Evolutionary conservation across 106 monocot genomes (phyloP).

Genomic region (Chionographis japonica): DNA sequence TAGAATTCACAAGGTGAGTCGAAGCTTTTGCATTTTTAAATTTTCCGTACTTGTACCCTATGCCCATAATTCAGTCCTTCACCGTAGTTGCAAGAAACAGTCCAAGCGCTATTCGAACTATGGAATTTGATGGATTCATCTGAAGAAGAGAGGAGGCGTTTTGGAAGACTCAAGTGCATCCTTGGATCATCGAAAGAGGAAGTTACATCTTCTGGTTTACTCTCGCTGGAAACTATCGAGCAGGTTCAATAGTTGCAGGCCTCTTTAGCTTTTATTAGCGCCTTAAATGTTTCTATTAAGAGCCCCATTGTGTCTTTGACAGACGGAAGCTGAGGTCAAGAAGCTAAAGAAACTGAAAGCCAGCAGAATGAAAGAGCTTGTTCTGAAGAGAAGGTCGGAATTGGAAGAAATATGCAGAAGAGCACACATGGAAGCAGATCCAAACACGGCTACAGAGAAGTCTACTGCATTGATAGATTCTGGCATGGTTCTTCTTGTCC

Average conservation of each 20-base stretch:
- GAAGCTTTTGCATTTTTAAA: background rate
- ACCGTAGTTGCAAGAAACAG: slow-evolving; percentile 66
- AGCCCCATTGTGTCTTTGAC: slow-evolving; percentile 5
- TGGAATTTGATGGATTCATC: slow-evolving; percentile 93
- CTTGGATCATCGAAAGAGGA: slow-evolving; percentile 42
- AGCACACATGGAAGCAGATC: slow-evolving; percentile 84
- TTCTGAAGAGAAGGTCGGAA: slow-evolving; percentile 64
- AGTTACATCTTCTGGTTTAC: slow-evolving; percentile 38
- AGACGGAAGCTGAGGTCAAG: slow-evolving; percentile 74
- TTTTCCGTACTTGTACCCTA: background rate
- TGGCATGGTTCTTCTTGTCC: slow-evolving; percentile 26
- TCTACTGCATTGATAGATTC: slow-evolving; percentile 77
- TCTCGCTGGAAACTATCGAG: slow-evolving; percentile 60
- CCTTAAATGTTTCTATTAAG: background rate
- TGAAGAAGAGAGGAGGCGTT: slow-evolving; percentile 54
- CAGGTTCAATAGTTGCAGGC: slow-evolving; percentile 40
- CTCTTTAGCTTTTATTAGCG: background rate
- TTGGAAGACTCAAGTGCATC: slow-evolving; percentile 46
- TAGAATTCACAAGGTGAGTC: slow-evolving; percentile 55
- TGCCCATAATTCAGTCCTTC: background rate
- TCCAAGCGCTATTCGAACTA: slow-evolving; percentile 50
- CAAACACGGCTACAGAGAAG: slow-evolving; percentile 72
- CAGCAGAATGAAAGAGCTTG: slow-evolving; percentile 87
- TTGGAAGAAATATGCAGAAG: slow-evolving; percentile 81
- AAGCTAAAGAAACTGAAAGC: slow-evolving; percentile 82